phyloP scores from a whole-genome alignment of 129 eudicot species.

The Calendula officinalis region DNA sequence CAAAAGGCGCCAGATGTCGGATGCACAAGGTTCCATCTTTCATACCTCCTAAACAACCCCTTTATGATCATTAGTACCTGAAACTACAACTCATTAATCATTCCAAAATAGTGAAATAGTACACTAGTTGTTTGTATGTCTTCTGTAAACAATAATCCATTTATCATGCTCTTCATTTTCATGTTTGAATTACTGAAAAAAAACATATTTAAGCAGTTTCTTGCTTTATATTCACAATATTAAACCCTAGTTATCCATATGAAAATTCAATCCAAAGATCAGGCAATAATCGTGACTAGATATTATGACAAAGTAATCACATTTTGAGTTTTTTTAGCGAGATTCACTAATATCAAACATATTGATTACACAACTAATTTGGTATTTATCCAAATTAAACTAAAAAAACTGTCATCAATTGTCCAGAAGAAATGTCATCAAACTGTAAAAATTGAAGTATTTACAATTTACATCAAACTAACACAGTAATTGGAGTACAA shows the following conservation, averaged over 20 bases:
- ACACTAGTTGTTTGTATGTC: too few species aligned
- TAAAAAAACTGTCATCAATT: neutral
- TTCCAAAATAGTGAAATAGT: neutral
- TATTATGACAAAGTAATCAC: neutral
- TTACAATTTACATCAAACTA: neutral
- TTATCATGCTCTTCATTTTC: neutral
- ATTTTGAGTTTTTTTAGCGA: neutral
- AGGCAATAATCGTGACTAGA: neutral
- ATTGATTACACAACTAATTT: neutral
- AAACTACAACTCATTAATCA: conserved; percentile 18
- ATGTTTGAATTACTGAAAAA: neutral
- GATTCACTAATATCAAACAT: conserved; percentile 3
- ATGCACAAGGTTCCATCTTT: conserved; percentile 96
- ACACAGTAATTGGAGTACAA: conserved; percentile 1
- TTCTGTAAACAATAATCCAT: neutral
- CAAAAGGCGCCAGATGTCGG: conserved; percentile 96
- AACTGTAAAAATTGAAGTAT: neutral
- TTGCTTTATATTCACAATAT: neutral
- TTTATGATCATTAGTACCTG: conserved; percentile 86
- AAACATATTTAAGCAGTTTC: neutral
- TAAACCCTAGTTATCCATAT: neutral
- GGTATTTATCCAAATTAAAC: conserved; percentile 5
- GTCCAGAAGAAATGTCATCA: neutral
- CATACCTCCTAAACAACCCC: conserved; percentile 64
- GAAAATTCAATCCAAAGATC: neutral